Percentiles rank a stretch among this genome's conserved stretches.
Conservation (phyloP, 176 grass and related monocot species). For the Ensete glaucum region DNA sequence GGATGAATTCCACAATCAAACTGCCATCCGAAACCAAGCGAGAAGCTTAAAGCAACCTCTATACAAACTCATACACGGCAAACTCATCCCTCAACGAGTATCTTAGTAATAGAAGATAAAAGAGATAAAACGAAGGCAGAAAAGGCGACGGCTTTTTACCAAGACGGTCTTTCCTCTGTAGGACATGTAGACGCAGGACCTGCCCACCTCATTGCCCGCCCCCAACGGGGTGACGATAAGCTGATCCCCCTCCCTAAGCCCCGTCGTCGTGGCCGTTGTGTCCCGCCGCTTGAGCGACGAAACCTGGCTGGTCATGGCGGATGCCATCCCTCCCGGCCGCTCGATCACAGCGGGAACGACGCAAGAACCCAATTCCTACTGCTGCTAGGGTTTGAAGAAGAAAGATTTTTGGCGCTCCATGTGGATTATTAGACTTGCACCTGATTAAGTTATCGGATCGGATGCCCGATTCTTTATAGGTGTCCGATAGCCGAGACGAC, state of each 20-base stretch:
- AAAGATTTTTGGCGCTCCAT: too few species aligned
- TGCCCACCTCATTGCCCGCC: slow-evolving; percentile 87
- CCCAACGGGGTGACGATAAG: slow-evolving; percentile 67
- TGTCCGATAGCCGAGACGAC: too few species aligned
- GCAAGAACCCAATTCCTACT: background rate
- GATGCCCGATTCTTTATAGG: background rate
- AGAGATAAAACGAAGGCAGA: background rate
- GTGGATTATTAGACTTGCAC: too few species aligned
- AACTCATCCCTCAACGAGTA: background rate
- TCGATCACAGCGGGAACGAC: background rate
- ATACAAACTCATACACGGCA: background rate
- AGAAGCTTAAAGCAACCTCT: background rate
- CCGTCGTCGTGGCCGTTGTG: background rate
- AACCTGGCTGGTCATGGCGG: slow-evolving; percentile 4
- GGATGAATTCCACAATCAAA: slow-evolving; percentile 98
- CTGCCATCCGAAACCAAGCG: slow-evolving; percentile 16
- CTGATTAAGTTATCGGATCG: background rate
- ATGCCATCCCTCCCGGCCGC: slow-evolving; percentile 22
- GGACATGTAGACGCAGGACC: slow-evolving; percentile 95
- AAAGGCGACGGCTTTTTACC: slow-evolving; percentile 16
- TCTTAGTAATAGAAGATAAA: too few species aligned
- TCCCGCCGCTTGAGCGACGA: slow-evolving; percentile 10
- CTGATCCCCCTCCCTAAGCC: slow-evolving; percentile 50
- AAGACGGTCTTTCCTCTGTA: slow-evolving; percentile 86
- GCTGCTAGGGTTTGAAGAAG: background rate